Percentiles rank a stretch among this genome's conserved stretches.
Conservation (phyloP, 2,329 filamentous ascomycete species). For the Helminthosporium solani region DNA sequence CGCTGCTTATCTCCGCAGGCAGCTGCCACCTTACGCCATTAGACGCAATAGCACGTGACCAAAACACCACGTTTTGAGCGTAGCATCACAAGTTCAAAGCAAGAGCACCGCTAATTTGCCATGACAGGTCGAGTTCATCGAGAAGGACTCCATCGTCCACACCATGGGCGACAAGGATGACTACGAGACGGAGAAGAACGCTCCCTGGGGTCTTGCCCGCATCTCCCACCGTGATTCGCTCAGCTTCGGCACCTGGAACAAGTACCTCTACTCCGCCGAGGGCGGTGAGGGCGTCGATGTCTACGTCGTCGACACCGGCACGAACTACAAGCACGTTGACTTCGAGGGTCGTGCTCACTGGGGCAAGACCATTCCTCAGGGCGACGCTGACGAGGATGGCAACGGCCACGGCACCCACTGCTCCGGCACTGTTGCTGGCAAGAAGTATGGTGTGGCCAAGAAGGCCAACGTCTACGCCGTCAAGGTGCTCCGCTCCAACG, state of each 20-base stretch:
- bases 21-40: constrained; percentile 28
- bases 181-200: constrained; percentile 76
- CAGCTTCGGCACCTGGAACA: constrained; percentile 92
- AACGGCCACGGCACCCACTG: constrained; percentile 99
- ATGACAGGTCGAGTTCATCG: constrained; percentile 89
- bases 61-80: background rate
- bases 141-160: constrained; percentile 91
- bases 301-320: constrained; percentile 98
- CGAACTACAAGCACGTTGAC: constrained; percentile 90
- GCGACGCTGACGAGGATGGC: constrained; percentile 86
- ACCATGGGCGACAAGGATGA: constrained; percentile 57
- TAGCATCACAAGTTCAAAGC: too few relatives aligned
- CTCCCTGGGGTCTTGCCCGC: constrained; percentile 98
- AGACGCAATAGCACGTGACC: constrained; percentile 28
- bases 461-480: constrained; percentile 96
- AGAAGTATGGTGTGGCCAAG: constrained; percentile 99
- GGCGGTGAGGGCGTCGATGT: constrained; percentile 97
- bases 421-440: constrained; percentile 95
- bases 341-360: constrained; percentile 94
- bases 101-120: constrained; percentile 23
- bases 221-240: constrained; percentile 90
- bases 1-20: constrained; percentile 30
- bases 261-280: constrained; percentile 88
- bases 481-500: constrained; percentile 97
- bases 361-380: constrained; percentile 91